phyloP scores from a whole-genome alignment of 2,329 filamentous ascomycete genomes.

The Pestalotiopsis sp. region DNA sequence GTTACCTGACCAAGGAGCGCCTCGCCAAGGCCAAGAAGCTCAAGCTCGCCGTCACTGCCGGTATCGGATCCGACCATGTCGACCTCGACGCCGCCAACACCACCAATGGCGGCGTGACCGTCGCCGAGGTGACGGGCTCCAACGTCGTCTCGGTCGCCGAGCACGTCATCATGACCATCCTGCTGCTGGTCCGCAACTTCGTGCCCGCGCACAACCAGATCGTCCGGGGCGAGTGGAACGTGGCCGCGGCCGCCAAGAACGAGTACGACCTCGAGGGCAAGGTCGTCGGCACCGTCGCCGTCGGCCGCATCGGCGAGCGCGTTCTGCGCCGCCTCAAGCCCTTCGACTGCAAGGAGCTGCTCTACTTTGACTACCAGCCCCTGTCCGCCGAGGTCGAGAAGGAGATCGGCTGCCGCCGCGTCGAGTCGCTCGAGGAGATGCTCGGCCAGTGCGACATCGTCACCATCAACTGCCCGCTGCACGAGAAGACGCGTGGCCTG shows the following conservation, averaged over 20 bases:
- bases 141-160: slow-evolving; percentile 99
- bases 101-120: slow-evolving; percentile 96
- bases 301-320: slow-evolving; percentile 97
- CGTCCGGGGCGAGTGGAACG: slow-evolving; percentile 87
- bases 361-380: slow-evolving; percentile 99
- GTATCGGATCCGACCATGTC: slow-evolving; percentile 98
- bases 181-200: slow-evolving; percentile 95
- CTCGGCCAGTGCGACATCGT: slow-evolving; percentile 92
- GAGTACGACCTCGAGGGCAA: slow-evolving; percentile 98
- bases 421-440: slow-evolving; percentile 91
- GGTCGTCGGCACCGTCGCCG: slow-evolving; percentile 95
- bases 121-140: slow-evolving; percentile 96
- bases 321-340: slow-evolving; percentile 93
- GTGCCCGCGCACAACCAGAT: slow-evolving; percentile 97
- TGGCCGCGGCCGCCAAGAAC: slow-evolving; percentile 95
- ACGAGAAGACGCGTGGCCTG: slow-evolving; percentile 94
- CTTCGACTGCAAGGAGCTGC: slow-evolving; percentile 99
- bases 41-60: slow-evolving; percentile 94
- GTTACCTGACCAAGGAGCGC: slow-evolving; percentile 95
- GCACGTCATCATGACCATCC: slow-evolving; percentile 99
- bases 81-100: slow-evolving; percentile 96
- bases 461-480: slow-evolving; percentile 99
- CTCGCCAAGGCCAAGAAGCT: slow-evolving; percentile 98
- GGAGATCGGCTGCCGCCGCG: slow-evolving; percentile 92
- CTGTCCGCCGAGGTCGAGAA: slow-evolving; percentile 82